Base-by-base conservation (phyloP, 2,329 filamentous ascomycete genomes). In the Fusarium abutilonis region DNA sequence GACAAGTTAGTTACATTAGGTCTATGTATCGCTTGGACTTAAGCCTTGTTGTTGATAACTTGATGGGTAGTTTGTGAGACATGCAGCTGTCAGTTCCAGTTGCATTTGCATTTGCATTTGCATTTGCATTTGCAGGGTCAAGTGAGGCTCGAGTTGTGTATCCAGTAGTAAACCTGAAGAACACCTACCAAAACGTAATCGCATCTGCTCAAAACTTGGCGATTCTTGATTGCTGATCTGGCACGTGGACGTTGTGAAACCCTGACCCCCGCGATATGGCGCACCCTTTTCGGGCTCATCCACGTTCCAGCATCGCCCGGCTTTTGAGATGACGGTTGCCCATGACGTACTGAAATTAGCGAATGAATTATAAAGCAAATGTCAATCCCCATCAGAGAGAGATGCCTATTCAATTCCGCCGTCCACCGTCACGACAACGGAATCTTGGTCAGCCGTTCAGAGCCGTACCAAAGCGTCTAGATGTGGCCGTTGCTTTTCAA, bases 381-480 rank as follows among this genome's bases (percentile, higher is more conserved):
- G 32, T 31, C 45, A 47, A 41, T 31, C 15, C 10, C 15, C 17
- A 38, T 49, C 31, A 44, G 53, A 44, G 28, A 44, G 31, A 48
- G 34, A 45, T 35, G 47, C 40, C 21, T 14, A 23, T 32, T 38
- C 39, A 14, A 21, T 60, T 55, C 56, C 48, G 48, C 55, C n/a
- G 4, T 42, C 48, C 32, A 34, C 42, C 54, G 50, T 61, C 56
- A 47, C 43, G 45, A 47, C 10, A 23, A 34, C 48, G 23, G 41
- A 52, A 60, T 68, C 65, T 63, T 52, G 38, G 52, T 11, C 60
- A 73, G 48, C 70, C 70, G 70, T 46, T 6, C 34, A 23, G 50
- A 70, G 60, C 71, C 71, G 71, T 59, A n/a, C 52, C 39, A 32
- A 67, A 62, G 48, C 62, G 55, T 49, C 32, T 17, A 29, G 17